Base-by-base conservation (phyloP, 768 basidiomycete species). In the Zangia roseola region DNA sequence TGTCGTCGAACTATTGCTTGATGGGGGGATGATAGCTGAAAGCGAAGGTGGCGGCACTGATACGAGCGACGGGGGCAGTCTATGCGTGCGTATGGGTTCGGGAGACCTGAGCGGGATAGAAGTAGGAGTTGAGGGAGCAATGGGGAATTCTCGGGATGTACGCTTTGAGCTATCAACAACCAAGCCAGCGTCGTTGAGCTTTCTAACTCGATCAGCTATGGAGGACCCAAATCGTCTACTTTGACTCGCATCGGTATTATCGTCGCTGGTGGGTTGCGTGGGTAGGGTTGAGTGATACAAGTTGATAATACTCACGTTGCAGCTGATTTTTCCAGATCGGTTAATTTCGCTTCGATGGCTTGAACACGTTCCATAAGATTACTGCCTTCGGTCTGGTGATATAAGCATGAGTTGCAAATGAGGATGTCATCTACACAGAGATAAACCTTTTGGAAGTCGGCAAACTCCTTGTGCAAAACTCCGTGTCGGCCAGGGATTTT, bases 181-280 rank as follows among this genome's bases (percentile, higher is more conserved):
- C 61, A 94, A 67, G 2, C 93, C 93, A 40, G 80, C 83, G 50
- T 81, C 82, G 61, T 85, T 78, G 17, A 95, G 69, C 14, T 86
- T 82, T 56, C 78, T 82, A 69, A 93, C 77, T 42, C 93, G 80
- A 70, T 92, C 91, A 21, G 87, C 86, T 50, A 95, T 90, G 42
- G 81, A 84, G 6, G 75, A 82, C n/a, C 82, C 84, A 3, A 78
- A 58, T 51, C 75, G 75, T 44, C 56, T 68, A 35, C 73, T 71
- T 14, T 75, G 65, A 31, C 69, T 76, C 25, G 49, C 73, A 37
- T 56, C 54, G 26, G 53, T 10, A 30, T 36, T 46, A 21, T 46
- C 45, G 26, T 49, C 46, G 42, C 59, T 66, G 42, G 37, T 51
- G 40, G 30, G 23, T 12, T 40, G 31, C 19, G 47, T 66, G 55